Evolutionary conservation across 2,329 filamentous ascomycete genomes (phyloP).

Genomic region (Fusarium pseudograminearum): DNA sequence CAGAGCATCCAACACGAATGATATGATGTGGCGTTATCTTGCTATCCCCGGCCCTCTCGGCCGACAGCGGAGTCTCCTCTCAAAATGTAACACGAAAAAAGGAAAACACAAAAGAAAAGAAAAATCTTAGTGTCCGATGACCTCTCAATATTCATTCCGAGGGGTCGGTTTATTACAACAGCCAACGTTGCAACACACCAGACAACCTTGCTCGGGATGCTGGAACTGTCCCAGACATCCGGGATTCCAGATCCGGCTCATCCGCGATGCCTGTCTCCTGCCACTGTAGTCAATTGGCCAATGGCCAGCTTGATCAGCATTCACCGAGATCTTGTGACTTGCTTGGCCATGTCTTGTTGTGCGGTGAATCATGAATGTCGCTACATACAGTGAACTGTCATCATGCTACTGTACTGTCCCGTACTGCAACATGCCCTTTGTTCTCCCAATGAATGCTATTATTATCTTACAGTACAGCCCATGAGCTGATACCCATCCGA

Average conservation of each 20-base stretch:
- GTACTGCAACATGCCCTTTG: neutral
- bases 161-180: constrained; percentile 39
- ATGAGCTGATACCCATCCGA: constrained; percentile 9
- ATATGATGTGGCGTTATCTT: constrained; percentile 43
- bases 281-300: constrained; percentile 39
- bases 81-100: constrained; percentile 23
- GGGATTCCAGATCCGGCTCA: constrained; percentile 47
- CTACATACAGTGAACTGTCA: neutral
- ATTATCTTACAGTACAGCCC: constrained; percentile 19
- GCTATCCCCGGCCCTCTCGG: constrained; percentile 8
- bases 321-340: constrained; percentile 39
- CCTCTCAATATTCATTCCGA: constrained; percentile 36
- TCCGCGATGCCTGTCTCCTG: constrained; percentile 30
- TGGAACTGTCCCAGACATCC: constrained; percentile 43
- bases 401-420: constrained; percentile 2
- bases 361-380: constrained; percentile 24
- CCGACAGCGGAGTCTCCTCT: constrained; percentile 29
- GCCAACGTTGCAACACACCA: constrained; percentile 8
- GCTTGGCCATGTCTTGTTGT: constrained; percentile 24
- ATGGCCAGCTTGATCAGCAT: constrained; percentile 18
- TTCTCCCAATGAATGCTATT: constrained; percentile 5
- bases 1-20: constrained; percentile 14
- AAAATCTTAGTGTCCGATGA: constrained; percentile 44
- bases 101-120: neutral
- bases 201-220: constrained; percentile 28